These are phyloP conservation scores for Phytophthora ramorum DNA, from an alignment of 352 stramenopile genomes.

Conservation along the genomic window DNA sequence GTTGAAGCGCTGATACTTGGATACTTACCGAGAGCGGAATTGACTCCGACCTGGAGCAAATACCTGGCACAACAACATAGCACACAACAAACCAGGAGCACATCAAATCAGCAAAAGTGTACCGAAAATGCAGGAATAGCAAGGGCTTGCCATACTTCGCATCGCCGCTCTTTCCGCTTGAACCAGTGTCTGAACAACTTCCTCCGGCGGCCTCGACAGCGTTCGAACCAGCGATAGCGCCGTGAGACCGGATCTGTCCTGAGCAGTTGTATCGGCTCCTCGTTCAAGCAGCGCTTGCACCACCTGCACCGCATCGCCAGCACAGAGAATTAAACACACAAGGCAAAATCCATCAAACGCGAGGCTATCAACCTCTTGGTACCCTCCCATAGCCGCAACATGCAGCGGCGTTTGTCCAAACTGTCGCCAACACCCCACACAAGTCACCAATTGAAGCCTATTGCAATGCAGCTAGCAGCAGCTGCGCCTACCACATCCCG, in stretches of 20 bases:
- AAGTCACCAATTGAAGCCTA: too few relatives aligned
- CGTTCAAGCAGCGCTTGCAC: slow-evolving; percentile 60
- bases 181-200: slow-evolving; percentile 69
- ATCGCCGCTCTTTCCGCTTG: slow-evolving; percentile 47
- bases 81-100: neutral
- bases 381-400: slow-evolving; percentile 74
- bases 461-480: too few relatives aligned
- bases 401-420: slow-evolving; percentile 81
- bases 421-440: slow-evolving; percentile 24
- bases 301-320: slow-evolving; percentile 29
- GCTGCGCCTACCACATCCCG: slow-evolving; percentile 54
- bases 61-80: slow-evolving; percentile 18
- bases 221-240: slow-evolving; percentile 73
- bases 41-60: slow-evolving; percentile 18
- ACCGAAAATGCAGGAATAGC: neutral
- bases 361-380: slow-evolving; percentile 44
- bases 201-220: slow-evolving; percentile 63
- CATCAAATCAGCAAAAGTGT: slow-evolving; percentile 5
- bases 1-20: neutral
- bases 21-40: slow-evolving; percentile 34
- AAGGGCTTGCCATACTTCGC: slow-evolving; percentile 23
- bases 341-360: neutral
- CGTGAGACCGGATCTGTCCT: slow-evolving; percentile 71
- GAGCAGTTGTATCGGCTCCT: slow-evolving; percentile 50
- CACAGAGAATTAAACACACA: slow-evolving; percentile 10